Percentiles rank a stretch among this genome's conserved stretches.
Conservation (phyloP, 495 filamentous ascomycete species). For the Aspergillus ellipticus region DNA sequence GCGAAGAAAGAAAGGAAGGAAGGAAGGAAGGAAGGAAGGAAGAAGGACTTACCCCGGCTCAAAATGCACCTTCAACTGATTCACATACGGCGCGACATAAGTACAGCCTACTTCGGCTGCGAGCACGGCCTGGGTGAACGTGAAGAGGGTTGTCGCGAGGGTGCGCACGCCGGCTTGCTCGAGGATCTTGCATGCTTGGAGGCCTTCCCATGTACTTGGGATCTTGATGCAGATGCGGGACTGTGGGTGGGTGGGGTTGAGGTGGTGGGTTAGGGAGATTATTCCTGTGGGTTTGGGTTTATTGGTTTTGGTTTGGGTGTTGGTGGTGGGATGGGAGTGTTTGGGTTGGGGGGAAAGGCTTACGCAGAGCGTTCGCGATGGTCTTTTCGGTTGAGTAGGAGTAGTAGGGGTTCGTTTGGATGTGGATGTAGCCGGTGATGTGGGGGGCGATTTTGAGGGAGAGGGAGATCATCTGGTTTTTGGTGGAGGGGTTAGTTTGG, state of each 20-base stretch:
- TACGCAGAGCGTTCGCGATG: constrained; percentile 53
- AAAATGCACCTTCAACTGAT: constrained; percentile 62
- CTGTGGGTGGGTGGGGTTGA: constrained; percentile 46
- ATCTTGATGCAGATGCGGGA: constrained; percentile 60
- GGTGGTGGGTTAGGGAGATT: constrained; percentile 41
- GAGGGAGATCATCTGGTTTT: constrained; percentile 48
- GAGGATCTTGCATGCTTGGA: constrained; percentile 57
- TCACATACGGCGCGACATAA: constrained; percentile 62
- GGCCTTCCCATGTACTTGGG: constrained; percentile 60
- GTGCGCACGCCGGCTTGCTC: constrained; percentile 50
- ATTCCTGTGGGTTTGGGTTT: constrained; percentile 36
- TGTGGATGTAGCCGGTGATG: constrained; percentile 52
- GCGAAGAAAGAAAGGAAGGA: too few relatives aligned
- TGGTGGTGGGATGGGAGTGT: not conserved
- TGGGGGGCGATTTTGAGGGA: constrained; percentile 49
- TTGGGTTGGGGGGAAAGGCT: constrained; percentile 8
- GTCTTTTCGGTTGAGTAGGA: constrained; percentile 51
- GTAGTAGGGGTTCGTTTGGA: constrained; percentile 59
- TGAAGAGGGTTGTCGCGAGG: constrained; percentile 60
- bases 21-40: not conserved
- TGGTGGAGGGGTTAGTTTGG: not conserved
- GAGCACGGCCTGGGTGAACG: constrained; percentile 52
- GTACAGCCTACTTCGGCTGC: constrained; percentile 54
- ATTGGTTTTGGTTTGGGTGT: not conserved
- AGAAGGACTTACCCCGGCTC: constrained; percentile 40